Conservation (phyloP, 768 basidiomycete genomes). For the Lactifluus subvellereus region DNA sequence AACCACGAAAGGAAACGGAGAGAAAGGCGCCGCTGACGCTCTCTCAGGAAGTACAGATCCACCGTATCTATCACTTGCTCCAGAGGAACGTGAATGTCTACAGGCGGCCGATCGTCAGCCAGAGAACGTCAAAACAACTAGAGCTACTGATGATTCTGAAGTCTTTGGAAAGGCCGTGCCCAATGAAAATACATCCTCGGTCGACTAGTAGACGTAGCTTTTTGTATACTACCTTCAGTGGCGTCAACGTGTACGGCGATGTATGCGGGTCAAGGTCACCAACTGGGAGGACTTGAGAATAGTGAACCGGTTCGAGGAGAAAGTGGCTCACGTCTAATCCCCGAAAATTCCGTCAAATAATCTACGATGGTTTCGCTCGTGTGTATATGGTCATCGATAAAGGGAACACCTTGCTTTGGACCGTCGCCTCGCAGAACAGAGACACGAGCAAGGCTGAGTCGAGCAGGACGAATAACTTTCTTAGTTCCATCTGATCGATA, state of each 20-base stretch:
- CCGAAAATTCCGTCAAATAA: slow-evolving; percentile 95
- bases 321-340: slow-evolving; percentile 71
- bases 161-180: slow-evolving; percentile 95
- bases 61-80: slow-evolving; percentile 97
- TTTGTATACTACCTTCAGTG: slow-evolving; percentile 97
- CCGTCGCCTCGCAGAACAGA: slow-evolving; percentile 89
- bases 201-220: slow-evolving; percentile 92
- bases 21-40: slow-evolving; percentile 81
- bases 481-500: slow-evolving; percentile 92
- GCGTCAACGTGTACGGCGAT: slow-evolving; percentile 86
- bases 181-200: slow-evolving; percentile 92
- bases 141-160: slow-evolving; percentile 94
- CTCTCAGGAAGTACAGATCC: slow-evolving; percentile 83
- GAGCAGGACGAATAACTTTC: slow-evolving; percentile 85
- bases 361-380: slow-evolving; percentile 94
- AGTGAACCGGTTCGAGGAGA: not conserved
- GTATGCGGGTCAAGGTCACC: slow-evolving; percentile 86
- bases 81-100: slow-evolving; percentile 94
- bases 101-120: not conserved
- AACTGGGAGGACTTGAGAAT: slow-evolving; percentile 40
- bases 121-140: not conserved
- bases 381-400: slow-evolving; percentile 98
- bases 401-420: slow-evolving; percentile 72
- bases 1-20: slow-evolving; percentile 93
- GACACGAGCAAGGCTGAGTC: slow-evolving; percentile 89